Evolutionary conservation across 2,329 filamentous ascomycete genomes (phyloP), one percentile per base, ranked within the genome.

Genomic region (Cordyceps sp.): DNA sequence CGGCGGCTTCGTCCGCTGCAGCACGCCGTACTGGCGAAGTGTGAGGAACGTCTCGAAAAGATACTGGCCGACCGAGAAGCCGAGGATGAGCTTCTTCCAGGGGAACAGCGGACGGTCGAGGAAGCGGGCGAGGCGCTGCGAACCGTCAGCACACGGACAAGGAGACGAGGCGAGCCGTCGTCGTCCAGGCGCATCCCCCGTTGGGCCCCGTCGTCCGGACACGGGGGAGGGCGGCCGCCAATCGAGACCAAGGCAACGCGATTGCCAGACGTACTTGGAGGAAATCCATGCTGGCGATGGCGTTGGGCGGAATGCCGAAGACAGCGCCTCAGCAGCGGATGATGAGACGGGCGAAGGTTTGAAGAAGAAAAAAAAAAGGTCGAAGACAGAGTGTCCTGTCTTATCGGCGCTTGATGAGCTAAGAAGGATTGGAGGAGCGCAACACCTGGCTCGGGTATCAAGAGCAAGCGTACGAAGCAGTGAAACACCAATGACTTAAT

Each of bases 81-180:
- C 82, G 45, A 96, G 71, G 47, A 98, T 86, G 46, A 98, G 74
- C 54, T 75, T 80, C 73, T 94, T 98, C 90, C 90, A 98, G 34
- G 90, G 88, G 62, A 96, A 93, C 50, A 82, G 66, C 36, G 88
- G 86, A 50, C 82, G 75, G 64, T 98, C 90, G 47, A 96, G 78
- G 57, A 80, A 76, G 55, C 73, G 73, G 51, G 84, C 83, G 44
- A 96, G 75, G 63, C 70, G 69, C 72, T 78, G 49, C 30, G 30
- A n/a, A 17, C n/a, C n/a, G n/a, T n/a, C n/a, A n/a, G n/a, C n/a
- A n/a, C n/a, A n/a, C n/a, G n/a, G n/a, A n/a, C n/a, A n/a, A n/a
- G n/a, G n/a, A n/a, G n/a, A n/a, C n/a, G n/a, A n/a, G n/a, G n/a
- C n/a, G n/a, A n/a, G n/a, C n/a, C n/a, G n/a, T n/a, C n/a, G n/a